Evolutionary conservation across 176 grass and related monocot species (phyloP).

Genomic region (Alopecurus myosuroides): DNA sequence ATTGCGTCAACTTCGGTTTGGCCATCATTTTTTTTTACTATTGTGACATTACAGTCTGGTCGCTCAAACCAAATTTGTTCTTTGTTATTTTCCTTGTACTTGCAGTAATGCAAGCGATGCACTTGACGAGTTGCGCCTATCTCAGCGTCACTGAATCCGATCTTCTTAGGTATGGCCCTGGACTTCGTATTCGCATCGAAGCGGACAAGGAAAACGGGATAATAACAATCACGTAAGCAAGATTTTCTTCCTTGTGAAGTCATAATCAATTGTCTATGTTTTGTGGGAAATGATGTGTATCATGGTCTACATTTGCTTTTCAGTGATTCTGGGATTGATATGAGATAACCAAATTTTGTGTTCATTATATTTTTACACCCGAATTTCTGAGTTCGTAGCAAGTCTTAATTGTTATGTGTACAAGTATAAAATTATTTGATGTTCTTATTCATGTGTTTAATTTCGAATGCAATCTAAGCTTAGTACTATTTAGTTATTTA

Average conservation of each 20-base stretch:
- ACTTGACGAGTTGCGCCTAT: conserved; percentile 94
- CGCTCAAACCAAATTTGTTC: neutral
- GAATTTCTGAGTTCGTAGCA: no score
- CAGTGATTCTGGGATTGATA: conserved; percentile 96
- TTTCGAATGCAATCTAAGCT: no score
- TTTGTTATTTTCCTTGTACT: conserved; percentile 10
- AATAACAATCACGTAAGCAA: conserved; percentile 80
- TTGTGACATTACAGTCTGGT: neutral
- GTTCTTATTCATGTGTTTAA: no score
- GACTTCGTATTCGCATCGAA: conserved; percentile 84
- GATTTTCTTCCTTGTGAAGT: neutral
- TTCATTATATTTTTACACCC: no score
- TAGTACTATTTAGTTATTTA: no score
- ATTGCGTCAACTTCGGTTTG: neutral
- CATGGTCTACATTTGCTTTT: conserved; percentile 6
- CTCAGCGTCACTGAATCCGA: conserved; percentile 83
- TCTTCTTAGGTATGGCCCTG: conserved; percentile 81
- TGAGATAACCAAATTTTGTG: no score
- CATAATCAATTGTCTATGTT: neutral
- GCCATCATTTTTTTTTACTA: neutral
- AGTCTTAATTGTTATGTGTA: no score
- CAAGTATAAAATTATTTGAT: no score
- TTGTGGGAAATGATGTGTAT: neutral
- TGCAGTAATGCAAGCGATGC: conserved; percentile 95
- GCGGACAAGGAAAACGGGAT: conserved; percentile 88